Conservation (phyloP, 495 filamentous ascomycete species). For the Evansstolkia leycettana region DNA sequence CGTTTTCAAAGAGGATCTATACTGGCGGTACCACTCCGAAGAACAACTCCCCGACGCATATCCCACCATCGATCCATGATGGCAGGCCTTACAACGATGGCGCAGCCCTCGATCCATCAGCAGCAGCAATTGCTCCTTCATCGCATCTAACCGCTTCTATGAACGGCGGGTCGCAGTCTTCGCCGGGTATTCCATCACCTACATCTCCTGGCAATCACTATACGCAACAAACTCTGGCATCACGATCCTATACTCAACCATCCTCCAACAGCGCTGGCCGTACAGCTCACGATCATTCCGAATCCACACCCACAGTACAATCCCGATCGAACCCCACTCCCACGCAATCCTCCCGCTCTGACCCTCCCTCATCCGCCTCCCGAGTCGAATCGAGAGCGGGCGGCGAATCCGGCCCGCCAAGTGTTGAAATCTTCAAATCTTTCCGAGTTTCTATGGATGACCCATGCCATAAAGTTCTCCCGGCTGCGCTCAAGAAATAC, state of each 20-base stretch:
- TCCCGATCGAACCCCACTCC: constrained; percentile 20
- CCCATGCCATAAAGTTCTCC: constrained; percentile 92
- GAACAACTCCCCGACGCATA: constrained; percentile 67
- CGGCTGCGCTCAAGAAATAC: constrained; percentile 92
- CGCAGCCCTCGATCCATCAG: constrained; percentile 45
- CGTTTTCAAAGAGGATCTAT: constrained; percentile 88
- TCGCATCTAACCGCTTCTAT: constrained; percentile 61
- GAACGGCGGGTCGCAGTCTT: constrained; percentile 57
- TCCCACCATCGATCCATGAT: constrained; percentile 46
- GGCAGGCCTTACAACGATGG: constrained; percentile 38
- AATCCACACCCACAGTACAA: constrained; percentile 19
- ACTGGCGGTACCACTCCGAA: constrained; percentile 65
- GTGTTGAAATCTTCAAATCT: constrained; percentile 93
- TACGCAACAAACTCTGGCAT: constrained; percentile 31
- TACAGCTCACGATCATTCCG: constrained; percentile 27
- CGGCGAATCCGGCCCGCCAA: constrained; percentile 23
- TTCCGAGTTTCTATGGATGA: constrained; percentile 97
- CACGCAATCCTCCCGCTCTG: constrained; percentile 24
- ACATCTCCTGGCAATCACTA: constrained; percentile 58
- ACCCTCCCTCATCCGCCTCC: constrained; percentile 17
- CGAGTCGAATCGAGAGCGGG: constrained; percentile 42
- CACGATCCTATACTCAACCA: constrained; percentile 35
- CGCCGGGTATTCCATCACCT: constrained; percentile 66
- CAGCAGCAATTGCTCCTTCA: constrained; percentile 58
- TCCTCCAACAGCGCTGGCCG: constrained; percentile 17